These are phyloP conservation scores for Xerocomus amazonicus DNA, from an alignment of 1,284 basidiomycete species.

Conservation along the genomic window DNA sequence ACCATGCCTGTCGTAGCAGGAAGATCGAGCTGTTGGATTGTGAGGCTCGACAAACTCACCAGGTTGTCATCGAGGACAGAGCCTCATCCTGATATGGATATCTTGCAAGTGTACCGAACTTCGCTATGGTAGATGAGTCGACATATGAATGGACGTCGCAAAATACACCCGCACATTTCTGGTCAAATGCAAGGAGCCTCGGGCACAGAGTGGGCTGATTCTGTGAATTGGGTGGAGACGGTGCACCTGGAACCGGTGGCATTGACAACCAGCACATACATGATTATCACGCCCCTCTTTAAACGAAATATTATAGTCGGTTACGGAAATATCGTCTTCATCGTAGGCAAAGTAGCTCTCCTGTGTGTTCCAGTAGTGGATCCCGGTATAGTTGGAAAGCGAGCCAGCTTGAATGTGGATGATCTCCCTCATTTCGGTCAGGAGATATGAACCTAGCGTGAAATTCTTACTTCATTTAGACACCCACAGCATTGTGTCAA, in stretches of 20 bases:
- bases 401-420: constrained; percentile 72
- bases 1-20: constrained; percentile 45
- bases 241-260: neutral
- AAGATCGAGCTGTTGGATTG: constrained; percentile 1
- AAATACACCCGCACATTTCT: constrained; percentile 47
- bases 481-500: too few relatives aligned
- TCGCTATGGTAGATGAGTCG: constrained; percentile 39
- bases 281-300: constrained; percentile 50
- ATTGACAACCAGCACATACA: constrained; percentile 33
- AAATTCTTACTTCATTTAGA: too few relatives aligned
- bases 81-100: constrained; percentile 23
- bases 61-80: constrained; percentile 33
- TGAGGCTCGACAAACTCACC: constrained; percentile 17
- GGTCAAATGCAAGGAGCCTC: constrained; percentile 61
- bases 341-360: constrained; percentile 61
- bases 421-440: constrained; percentile 64
- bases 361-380: constrained; percentile 80
- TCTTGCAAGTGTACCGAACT: constrained; percentile 58
- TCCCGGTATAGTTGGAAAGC: constrained; percentile 62
- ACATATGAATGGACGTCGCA: constrained; percentile 2
- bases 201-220: constrained; percentile 58
- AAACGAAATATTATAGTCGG: constrained; percentile 60
- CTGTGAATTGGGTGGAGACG: constrained; percentile 34
- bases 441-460: too few relatives aligned
- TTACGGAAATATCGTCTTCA: constrained; percentile 42